Evolutionary conservation across 352 stramenopile species (phyloP), one percentile per base, ranked within the genome.

Genomic region (Saprolegnia diclina): DNA sequence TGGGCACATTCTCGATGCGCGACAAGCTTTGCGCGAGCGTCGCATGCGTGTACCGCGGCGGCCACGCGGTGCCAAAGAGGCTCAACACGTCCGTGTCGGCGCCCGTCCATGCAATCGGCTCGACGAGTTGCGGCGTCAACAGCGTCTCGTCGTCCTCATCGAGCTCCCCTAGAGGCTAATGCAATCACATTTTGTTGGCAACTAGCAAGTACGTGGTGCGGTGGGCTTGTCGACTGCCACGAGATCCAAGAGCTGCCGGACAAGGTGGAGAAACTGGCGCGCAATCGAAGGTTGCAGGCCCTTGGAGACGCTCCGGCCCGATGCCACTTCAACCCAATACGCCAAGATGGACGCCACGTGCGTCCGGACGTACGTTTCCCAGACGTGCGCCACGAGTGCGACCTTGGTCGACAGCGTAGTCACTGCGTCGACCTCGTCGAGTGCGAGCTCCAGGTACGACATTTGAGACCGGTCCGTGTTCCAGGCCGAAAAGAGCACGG

Each of bases 391-490:
- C 9, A 77, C 77, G 76, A 94, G 88, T 4, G 83, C 82, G n/a
- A 74, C 72, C 73, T 80, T 80, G 21, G 91, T 48, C 46, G 73
- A 71, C 22, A 71, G 63, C 14, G 73, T 72, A 7, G 56, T 63
- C 21, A 91, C 50, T 29, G 75, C 76, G 38, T 90, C 80, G 5
- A 92, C 67, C 62, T 92, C 84, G 11, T 77, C 68, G 46, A 92
- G 65, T 1, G 86, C 86, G 67, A 90, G 80, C 50, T 90, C 83
- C 13, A 94, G 74, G 52, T 92, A 84, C n/a, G 83, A 81, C 86
- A 94, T 92, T 29, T 91, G 79, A 0, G 86, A 90, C 64, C 86
- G 82, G 56, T 91, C 83, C 5, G 82, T 76, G 63, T 92, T 94
- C 86, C 86, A 94, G 26, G 84, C 83, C 7, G 82, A 72, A 62